Evolutionary conservation across 2,329 filamentous ascomycete genomes (phyloP), one percentile per base, ranked within the genome.

Genomic region (Delphinella strobiligena): DNA sequence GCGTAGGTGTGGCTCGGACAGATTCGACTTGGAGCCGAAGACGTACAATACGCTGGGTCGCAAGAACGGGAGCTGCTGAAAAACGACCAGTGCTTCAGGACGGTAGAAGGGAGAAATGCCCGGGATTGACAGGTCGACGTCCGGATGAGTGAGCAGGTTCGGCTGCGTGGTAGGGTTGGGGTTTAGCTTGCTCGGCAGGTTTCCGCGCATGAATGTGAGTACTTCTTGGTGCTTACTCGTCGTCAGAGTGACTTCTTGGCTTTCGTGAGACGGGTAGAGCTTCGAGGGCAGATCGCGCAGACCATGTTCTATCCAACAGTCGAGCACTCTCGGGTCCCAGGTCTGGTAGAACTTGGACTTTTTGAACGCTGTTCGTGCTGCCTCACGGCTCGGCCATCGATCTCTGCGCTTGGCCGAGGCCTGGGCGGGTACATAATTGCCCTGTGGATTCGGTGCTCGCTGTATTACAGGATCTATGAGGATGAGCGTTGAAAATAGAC

Each of bases 161-260:
- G 62, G 49, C 14, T 50, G 45, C 0, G 45, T 54, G 30, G 58
- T 58, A 4, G 53, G 56, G 29, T 48, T 33, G 4, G 48, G 49
- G 40, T 48, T 46, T 11, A 42, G 41, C 3, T 42, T 8, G 2
- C 47, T 46, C 2, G 46, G 45, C 19, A 71, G 75, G 43, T 73
- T 72, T 0, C 78, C 74, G 0, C 82, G 72, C 47, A 83, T 61
- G 56, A 81, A 91, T 1, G 79, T 86, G 53, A 85, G 80, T 41
- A 91, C 82, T 64, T 93, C 86, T 55, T 94, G 85, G 58, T 93
- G 82, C 51, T 88, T 86, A 1, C 85, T 80, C 1, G 89, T 96
- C 2, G 75, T 74, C 2, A 91, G 68, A 0, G 85, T 89, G 1
- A 87, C 80, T 24, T 69, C 61, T 12, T 61, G 60, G 16, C 55